Base-by-base conservation (phyloP, 192 early-diverging fungal genomes). In the Phycomyces nitens region DNA sequence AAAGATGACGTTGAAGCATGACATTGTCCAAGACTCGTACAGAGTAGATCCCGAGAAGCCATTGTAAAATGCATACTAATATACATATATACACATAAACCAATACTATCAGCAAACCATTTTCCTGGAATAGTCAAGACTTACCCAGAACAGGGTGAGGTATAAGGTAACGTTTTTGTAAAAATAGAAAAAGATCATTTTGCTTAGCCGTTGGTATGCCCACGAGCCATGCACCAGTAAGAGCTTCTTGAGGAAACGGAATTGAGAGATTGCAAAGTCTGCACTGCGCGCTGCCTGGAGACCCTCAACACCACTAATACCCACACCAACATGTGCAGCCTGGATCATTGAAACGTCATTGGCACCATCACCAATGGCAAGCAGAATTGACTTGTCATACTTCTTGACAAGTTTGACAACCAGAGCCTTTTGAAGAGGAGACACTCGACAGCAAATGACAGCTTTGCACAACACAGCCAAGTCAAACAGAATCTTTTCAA, bases 331-430 rank as follows among this genome's bases (percentile, higher is more conserved):
- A 63, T 98, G 96, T 21, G 96, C 96, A 11, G 95, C 97, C 71
- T 99, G 97, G 69, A 99, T 99, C 97, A 99, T 99, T 22, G 88
- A 89, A 0, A 99, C 95, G 70, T 99, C 97, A 72, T 99, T 99
- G 51, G 97, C 97, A 44, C 97, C 97, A 73, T 99, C 97, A 53
- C 97, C 97, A 76, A 99, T 99, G 2, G 97, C 95, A 34, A 99
- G 80, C 23, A 95, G 79, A 56, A 99, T 92, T 15, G 93, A 82
- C 44, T 90, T 88, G 27, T 88, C 79, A 40, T 94, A 89, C 21
- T 91, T 92, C 73, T 95, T 96, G 40, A 99, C 97, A n/a, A 99
- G 80, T 70, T 96, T 96, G 56, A 99, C 97, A 16, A 99, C 94
- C 60, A 97, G 76, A 3, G 97, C 95, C 80, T 99, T 99, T 73